Evolutionary conservation across 2,329 filamentous ascomycete genomes (phyloP).

Genomic region (Neospermospora avenae): DNA sequence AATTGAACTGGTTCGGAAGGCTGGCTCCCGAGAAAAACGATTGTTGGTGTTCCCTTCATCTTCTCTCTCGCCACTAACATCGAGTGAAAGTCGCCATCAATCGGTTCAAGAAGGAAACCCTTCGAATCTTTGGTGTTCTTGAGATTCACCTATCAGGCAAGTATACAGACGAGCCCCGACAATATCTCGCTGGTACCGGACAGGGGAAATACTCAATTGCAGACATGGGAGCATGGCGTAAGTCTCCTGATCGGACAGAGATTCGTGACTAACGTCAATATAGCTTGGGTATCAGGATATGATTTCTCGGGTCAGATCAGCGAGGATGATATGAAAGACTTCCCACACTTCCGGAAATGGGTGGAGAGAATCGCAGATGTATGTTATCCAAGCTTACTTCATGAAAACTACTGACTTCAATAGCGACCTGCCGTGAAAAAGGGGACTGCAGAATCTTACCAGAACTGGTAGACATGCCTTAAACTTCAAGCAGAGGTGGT

Average conservation of each 20-base stretch:
- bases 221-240: conserved; percentile 50
- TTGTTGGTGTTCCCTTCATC: conserved; percentile 32
- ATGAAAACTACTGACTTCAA: not conserved
- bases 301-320: conserved; percentile 13
- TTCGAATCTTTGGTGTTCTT: conserved; percentile 52
- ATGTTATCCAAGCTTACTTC: not conserved
- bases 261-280: conserved; percentile 37
- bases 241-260: conserved; percentile 47
- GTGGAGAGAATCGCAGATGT: conserved; percentile 47
- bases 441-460: conserved; percentile 30
- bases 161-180: conserved; percentile 45
- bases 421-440: conserved; percentile 20
- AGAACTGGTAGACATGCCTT: conserved; percentile 2
- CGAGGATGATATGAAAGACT: conserved; percentile 46
- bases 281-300: not conserved
- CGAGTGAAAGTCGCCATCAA: conserved; percentile 41
- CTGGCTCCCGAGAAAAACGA: conserved; percentile 44
- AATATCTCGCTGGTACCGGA: conserved; percentile 51
- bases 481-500: too few species aligned
- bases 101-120: conserved; percentile 49
- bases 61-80: not conserved
- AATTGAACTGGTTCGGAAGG: conserved; percentile 37
- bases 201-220: conserved; percentile 53
- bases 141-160: conserved; percentile 51
- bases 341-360: conserved; percentile 52